Conservation (phyloP, 257 asterid genomes). For the Scutellaria galericulata region DNA sequence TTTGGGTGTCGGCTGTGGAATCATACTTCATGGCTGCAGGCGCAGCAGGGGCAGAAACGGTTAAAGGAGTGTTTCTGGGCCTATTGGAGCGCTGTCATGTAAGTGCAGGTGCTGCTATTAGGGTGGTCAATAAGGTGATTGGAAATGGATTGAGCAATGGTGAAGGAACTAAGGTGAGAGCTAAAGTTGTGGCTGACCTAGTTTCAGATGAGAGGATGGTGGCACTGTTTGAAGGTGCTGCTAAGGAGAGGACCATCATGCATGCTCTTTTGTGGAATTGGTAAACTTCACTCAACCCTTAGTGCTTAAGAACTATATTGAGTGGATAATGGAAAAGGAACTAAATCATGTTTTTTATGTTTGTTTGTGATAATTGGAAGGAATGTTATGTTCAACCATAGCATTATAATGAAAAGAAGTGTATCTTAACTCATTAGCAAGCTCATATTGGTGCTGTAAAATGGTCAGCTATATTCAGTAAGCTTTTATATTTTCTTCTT, state of each 20-base stretch:
- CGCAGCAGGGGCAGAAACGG: constrained; percentile 85
- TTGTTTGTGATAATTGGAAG: constrained; percentile 11
- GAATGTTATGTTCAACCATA: neutral
- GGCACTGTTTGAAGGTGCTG: constrained; percentile 70
- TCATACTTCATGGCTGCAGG: constrained; percentile 88
- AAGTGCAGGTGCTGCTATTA: constrained; percentile 79
- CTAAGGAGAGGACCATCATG: constrained; percentile 87
- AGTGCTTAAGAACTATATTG: constrained; percentile 18
- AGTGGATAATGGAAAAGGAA: neutral
- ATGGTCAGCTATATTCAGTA: neutral
- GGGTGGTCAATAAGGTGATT: constrained; percentile 75
- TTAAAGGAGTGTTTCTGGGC: constrained; percentile 82
- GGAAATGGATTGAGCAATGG: constrained; percentile 65
- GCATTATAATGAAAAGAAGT: constrained; percentile 22
- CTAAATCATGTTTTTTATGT: constrained; percentile 1
- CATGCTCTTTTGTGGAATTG: constrained; percentile 99
- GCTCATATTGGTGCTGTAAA: neutral
- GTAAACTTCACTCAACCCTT: constrained; percentile 48
- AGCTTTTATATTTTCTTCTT: neutral
- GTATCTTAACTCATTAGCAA: neutral
- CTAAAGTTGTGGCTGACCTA: constrained; percentile 74
- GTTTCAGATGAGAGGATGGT: constrained; percentile 93
- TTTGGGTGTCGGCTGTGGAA: constrained; percentile 97
- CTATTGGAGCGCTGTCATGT: constrained; percentile 82
- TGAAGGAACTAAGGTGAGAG: constrained; percentile 73